phyloP scores from a whole-genome alignment of 495 filamentous ascomycete genomes.

The Trichoderma orchidacearum region DNA sequence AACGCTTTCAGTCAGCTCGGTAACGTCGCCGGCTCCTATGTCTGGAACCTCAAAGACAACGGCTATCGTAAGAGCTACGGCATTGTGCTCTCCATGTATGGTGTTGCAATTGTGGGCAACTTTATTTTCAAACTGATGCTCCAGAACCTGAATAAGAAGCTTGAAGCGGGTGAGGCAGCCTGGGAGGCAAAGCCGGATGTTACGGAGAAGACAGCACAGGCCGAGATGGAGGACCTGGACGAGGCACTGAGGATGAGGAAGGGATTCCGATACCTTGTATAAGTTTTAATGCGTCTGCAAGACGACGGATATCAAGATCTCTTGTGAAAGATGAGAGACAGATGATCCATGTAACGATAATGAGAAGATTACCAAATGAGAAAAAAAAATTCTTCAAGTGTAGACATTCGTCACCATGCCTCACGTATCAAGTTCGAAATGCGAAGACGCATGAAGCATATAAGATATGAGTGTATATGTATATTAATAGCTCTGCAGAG shows the following conservation, averaged over 20 bases:
- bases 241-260: slow-evolving; percentile 12
- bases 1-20: slow-evolving; percentile 64
- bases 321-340: not conserved
- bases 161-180: slow-evolving; percentile 33
- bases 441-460: no score
- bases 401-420: no score
- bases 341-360: not conserved
- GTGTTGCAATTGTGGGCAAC: slow-evolving; percentile 36
- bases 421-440: no score
- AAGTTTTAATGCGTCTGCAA: no score
- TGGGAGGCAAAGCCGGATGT: slow-evolving; percentile 13
- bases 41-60: slow-evolving; percentile 42
- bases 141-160: slow-evolving; percentile 49
- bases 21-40: slow-evolving; percentile 62
- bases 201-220: slow-evolving; percentile 7
- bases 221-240: slow-evolving; percentile 7
- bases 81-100: slow-evolving; percentile 50
- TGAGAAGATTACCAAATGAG: not conserved
- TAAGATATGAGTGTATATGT: no score
- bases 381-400: not conserved
- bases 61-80: slow-evolving; percentile 27
- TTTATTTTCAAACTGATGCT: slow-evolving; percentile 44
- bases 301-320: not conserved
- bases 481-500: not conserved
- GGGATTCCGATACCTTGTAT: slow-evolving; percentile 14